These are phyloP conservation scores for Orobanche coerulescens DNA, from an alignment of 257 asterid species.

Conservation along the genomic window DNA sequence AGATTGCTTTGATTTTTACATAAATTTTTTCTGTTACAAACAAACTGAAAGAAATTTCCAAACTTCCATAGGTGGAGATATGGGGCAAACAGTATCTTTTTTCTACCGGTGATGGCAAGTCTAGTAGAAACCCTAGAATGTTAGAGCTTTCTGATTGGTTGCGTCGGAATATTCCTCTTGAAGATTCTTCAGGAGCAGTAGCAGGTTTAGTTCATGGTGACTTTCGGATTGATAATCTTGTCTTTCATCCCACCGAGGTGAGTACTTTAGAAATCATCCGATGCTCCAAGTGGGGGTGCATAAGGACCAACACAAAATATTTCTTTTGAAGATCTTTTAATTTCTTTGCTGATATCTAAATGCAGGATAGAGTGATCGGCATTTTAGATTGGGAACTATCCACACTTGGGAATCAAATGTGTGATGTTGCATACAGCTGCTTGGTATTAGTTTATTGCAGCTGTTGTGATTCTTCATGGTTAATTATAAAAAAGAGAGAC, in stretches of 20 bases:
- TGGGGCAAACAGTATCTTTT: conserved; percentile 87
- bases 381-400: conserved; percentile 96
- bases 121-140: conserved; percentile 81
- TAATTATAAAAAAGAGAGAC: neutral
- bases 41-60: conserved; percentile 11
- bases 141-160: conserved; percentile 78
- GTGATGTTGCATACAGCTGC: conserved; percentile 90
- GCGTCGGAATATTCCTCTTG: conserved; percentile 67
- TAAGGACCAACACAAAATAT: neutral
- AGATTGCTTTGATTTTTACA: neutral
- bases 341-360: conserved; percentile 15
- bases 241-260: conserved; percentile 95
- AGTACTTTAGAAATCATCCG: conserved; percentile 11
- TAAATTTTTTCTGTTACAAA: neutral
- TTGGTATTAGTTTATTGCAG: conserved; percentile 48
- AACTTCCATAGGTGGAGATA: conserved; percentile 69
- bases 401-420: conserved; percentile 94
- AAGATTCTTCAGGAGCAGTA: conserved; percentile 80
- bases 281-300: neutral
- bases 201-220: conserved; percentile 97
- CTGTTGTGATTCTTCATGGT: conserved; percentile 9
- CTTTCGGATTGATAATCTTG: conserved; percentile 89
- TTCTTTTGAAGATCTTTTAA: neutral
- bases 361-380: conserved; percentile 94
- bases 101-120: conserved; percentile 85